Conservation (phyloP, 2,329 filamentous ascomycete species). For the Zalaria sp. region DNA sequence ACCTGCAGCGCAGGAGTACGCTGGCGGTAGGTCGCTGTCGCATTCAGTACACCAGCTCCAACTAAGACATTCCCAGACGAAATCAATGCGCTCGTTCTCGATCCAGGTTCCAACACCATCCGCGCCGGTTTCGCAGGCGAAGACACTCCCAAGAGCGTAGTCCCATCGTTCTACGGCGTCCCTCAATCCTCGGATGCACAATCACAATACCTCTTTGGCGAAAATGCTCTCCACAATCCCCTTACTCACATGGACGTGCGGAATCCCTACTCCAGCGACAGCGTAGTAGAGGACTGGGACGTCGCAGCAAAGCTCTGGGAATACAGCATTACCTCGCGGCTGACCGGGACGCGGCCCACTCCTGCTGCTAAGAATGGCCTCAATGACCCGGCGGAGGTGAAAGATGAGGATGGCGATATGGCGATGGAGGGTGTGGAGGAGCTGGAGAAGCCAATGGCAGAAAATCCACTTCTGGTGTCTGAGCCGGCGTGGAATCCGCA, state of each 20-base stretch:
- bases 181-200: slow-evolving; percentile 35
- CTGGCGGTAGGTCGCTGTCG: slow-evolving; percentile 22
- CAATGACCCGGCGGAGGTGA: slow-evolving; percentile 36
- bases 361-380: slow-evolving; percentile 63
- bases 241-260: slow-evolving; percentile 64
- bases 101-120: slow-evolving; percentile 80
- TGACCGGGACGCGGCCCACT: slow-evolving; percentile 62
- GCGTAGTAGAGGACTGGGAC: slow-evolving; percentile 94
- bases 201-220: slow-evolving; percentile 61
- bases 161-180: slow-evolving; percentile 75
- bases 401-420: slow-evolving; percentile 37
- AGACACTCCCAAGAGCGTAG: slow-evolving; percentile 86
- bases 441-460: slow-evolving; percentile 61
- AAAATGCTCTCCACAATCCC: slow-evolving; percentile 74
- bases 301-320: slow-evolving; percentile 82
- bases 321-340: slow-evolving; percentile 73
- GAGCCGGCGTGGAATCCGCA: slow-evolving; percentile 84
- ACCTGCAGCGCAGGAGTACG: slow-evolving; percentile 30
- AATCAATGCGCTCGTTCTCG: slow-evolving; percentile 90
- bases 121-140: slow-evolving; percentile 96
- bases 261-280: slow-evolving; percentile 84
- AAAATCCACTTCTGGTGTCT: slow-evolving; percentile 84
- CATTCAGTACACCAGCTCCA: not conserved
- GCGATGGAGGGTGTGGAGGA: slow-evolving; percentile 48
- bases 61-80: slow-evolving; percentile 50